Base-by-base conservation (phyloP, 2,329 filamentous ascomycete species). In the Septoria petroselini region DNA sequence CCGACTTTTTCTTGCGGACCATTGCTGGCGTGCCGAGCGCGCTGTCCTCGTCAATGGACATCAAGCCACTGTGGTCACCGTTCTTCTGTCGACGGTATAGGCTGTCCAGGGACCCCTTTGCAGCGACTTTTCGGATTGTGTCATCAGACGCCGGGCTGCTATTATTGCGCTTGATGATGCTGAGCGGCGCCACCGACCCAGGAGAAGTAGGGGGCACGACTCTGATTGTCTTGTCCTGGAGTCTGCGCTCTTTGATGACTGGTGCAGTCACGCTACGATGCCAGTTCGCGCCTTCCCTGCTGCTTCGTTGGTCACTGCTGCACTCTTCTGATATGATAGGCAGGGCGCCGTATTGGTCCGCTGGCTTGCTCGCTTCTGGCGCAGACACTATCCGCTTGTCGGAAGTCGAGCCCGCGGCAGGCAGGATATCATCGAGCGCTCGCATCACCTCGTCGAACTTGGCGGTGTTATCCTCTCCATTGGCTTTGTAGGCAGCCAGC, bases 381-480 rank as follows among this genome's bases (percentile, higher is more conserved):
- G 76, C 76, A 49, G 77, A 80, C 8, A 68, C 69, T 19, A 65
- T 63, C 40, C 78, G 71, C 68, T 72, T 65, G 37, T 63, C 57
- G 19, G 50, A 44, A 19, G 47, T 41, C 48, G 53, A 31, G 35
- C 48, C 34, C 25, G 47, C 37, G 39, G 53, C 57, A n/a, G 67
- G 65, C 51, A 67, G 59, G 33, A 68, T 66, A 33, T 59, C 63
- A 38, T 69, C 66, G 8, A 69, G 59, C 54, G 67, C 65, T 41
- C 74, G 74, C 38, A 86, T 77, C 18, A 86, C 76, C 39, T 81
- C 77, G 25, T 79, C 74, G 34, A 84, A 72, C 52, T 81, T 77
- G 3, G 71, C 70, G 54, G 76, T 67, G 68, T 70, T 64, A 60
- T 73, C 58, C 61, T 73, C 60, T 61, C 73, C 74, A 18, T 69